These are phyloP conservation scores for Trichoderma sp. DNA, from an alignment of 2,329 filamentous ascomycete species.

Conservation along the genomic window DNA sequence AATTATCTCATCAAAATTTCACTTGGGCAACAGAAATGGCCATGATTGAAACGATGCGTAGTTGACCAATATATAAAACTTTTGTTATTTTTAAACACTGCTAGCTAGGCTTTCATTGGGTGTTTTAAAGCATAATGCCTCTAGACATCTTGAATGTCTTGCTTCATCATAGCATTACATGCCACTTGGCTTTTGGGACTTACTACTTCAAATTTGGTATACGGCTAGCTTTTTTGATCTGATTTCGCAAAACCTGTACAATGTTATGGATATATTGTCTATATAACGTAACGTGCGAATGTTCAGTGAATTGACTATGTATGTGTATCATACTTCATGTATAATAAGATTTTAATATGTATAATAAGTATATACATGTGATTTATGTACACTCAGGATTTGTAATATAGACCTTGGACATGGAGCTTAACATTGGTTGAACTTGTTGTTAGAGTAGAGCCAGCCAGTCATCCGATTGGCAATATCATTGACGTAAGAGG, in stretches of 20 bases:
- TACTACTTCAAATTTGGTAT: neutral
- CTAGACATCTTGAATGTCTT: rapidly evolving
- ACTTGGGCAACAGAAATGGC: neutral
- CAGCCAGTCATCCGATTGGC: conserved; percentile 30
- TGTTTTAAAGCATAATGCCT: neutral
- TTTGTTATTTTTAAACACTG: too few relatives aligned
- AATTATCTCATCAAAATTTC: neutral
- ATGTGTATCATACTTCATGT: neutral
- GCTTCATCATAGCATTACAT: neutral
- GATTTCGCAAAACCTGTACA: neutral
- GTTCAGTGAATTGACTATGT: neutral
- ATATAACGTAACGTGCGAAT: neutral
- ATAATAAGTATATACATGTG: neutral
- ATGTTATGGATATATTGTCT: neutral
- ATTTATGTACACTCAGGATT: neutral
- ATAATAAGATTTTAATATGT: neutral
- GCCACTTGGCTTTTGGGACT: neutral
- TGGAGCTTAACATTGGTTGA: neutral
- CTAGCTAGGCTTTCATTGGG: neutral
- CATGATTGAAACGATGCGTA: neutral
- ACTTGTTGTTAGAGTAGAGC: neutral
- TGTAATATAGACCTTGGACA: neutral
- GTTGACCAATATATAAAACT: neutral
- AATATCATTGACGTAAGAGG: conserved; percentile 29
- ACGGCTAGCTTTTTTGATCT: neutral